Evolutionary conservation across 163 green algal genomes (phyloP), one percentile per base, ranked within the genome.

Genomic region (Scenedesmus sp.): DNA sequence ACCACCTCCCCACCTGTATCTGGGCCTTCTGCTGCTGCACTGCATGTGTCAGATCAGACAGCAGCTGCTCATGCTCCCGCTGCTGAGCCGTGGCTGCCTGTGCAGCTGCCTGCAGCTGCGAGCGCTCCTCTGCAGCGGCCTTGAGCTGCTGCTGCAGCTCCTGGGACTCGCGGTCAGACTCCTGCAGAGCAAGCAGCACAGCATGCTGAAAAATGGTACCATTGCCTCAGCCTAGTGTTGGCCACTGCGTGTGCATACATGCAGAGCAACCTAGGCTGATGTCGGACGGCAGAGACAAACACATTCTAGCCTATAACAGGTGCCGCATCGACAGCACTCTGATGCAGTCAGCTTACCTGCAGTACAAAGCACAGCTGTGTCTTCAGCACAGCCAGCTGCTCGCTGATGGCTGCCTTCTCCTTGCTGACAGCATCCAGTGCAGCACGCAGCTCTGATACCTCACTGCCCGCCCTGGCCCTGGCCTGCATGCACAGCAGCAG

Each of bases 21-120:
- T 94, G 92, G 0, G 93, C 84, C 93, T 97, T 97, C 92, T 97
- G 96, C 88, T 97, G 95, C 90, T 95, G 93, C 89, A 97, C 91
- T 90, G 96, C 95, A 13, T 93, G 82, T 4, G 94, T 95, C 1
- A 97, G 87, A 87, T 97, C 93, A 6, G 81, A 74, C 55, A 94
- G 79, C 64, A 94, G 73, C 16, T 67, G 74, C 90, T 94, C 92
- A 8, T 93, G 87, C 87, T 93, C 90, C 54, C 20, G 46, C 55
- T 76, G 82, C 67, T 59, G 84, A 15, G 83, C 94, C 94, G 81
- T 93, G 57, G 59, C 90, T n/a, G 93, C 23, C 74, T 91, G 34
- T 84, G 86, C 85, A 81, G 94, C 93, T 91, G 91, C 59, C 76
- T 90, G 81, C 79, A 95, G 93, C 89, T 94, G 90, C 0, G 67